A percentile compares a stretch with the other conserved stretches of the same genome.
Conservation (phyloP, 257 asterid genomes). For the Solanum lycopersicoides region DNA sequence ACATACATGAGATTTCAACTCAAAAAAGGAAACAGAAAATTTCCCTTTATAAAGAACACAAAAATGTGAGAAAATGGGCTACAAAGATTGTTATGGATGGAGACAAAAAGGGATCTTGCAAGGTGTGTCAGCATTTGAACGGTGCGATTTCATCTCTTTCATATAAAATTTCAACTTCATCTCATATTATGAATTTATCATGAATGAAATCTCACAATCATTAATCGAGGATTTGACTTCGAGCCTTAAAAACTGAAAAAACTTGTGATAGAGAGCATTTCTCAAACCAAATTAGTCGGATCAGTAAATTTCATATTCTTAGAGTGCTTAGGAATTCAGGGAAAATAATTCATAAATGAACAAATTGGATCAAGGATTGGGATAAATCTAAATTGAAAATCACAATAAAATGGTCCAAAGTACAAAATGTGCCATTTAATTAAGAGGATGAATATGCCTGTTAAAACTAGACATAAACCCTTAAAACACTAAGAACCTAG, state of each 20-base stretch:
- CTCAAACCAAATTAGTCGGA: no score
- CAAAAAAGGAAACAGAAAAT: not conserved
- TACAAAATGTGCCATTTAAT: not conserved
- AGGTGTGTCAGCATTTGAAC: not conserved
- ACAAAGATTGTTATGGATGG: not conserved
- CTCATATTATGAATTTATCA: no score
- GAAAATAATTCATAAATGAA: no score
- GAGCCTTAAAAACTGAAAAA: no score
- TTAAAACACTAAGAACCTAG: not conserved
- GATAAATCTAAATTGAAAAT: not conserved
- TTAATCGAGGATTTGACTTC: no score
- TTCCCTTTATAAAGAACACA: no score
- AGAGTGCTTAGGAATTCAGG: no score
- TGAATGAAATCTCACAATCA: no score
- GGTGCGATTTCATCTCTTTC: no score
- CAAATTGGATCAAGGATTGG: not conserved
- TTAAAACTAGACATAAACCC: not conserved
- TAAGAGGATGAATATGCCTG: not conserved
- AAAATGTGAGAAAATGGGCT: not conserved
- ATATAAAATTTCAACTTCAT: no score
- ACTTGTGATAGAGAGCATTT: no score
- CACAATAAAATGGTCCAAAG: not conserved
- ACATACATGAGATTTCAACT: not conserved
- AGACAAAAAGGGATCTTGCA: not conserved
- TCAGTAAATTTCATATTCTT: no score